Conservation (phyloP, 306 rosid species). For the Cicer chorassanicum region DNA sequence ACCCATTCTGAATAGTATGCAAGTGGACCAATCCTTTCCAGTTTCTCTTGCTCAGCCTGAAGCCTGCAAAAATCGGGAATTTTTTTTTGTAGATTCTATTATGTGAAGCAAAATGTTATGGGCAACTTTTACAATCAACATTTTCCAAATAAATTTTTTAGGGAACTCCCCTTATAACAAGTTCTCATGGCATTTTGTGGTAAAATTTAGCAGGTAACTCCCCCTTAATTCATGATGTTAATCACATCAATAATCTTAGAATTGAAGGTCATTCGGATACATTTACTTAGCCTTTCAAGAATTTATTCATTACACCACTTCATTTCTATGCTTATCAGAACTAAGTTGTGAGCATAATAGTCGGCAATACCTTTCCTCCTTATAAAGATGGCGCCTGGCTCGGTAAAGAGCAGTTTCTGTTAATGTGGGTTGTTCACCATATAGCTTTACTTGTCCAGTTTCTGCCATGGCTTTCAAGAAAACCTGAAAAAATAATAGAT, state of each 20-base stretch:
- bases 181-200: background rate
- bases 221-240: background rate
- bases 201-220: background rate
- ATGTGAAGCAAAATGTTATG: constrained; percentile 10
- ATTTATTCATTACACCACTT: constrained; percentile 18
- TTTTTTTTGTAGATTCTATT: constrained; percentile 26
- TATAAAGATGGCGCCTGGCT: constrained; percentile 90
- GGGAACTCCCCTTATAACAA: background rate
- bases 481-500: constrained; percentile 60
- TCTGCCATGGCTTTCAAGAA: constrained; percentile 98
- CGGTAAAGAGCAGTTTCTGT: constrained; percentile 92
- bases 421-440: constrained; percentile 84
- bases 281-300: constrained; percentile 26
- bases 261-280: background rate
- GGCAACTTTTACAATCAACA: constrained; percentile 23
- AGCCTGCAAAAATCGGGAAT: constrained; percentile 61
- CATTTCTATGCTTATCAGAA: constrained; percentile 35
- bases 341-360: constrained; percentile 8
- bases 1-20: constrained; percentile 98
- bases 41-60: constrained; percentile 79
- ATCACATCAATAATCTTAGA: constrained; percentile 3
- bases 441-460: constrained; percentile 86
- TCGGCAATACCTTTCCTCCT: constrained; percentile 83
- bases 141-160: constrained; percentile 6
- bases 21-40: constrained; percentile 66